These are phyloP conservation scores for Boletus sensibilis DNA, from an alignment of 768 basidiomycete species.

Conservation along the genomic window DNA sequence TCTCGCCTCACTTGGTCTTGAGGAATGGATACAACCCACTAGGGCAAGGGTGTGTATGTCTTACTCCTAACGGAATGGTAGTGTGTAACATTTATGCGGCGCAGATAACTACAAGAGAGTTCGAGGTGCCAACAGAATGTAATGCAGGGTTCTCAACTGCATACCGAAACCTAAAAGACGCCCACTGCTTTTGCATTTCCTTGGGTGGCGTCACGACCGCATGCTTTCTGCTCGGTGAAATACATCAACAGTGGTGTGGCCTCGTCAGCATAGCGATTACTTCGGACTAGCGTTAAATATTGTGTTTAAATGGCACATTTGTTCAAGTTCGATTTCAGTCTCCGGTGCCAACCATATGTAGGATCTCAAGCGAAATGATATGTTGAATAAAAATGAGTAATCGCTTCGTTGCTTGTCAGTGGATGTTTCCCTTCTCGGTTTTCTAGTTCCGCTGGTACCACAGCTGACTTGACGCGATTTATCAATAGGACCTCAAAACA, in stretches of 20 bases:
- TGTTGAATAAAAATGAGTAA: neutral
- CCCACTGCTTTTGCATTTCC: slow-evolving; percentile 14
- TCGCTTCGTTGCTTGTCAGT: neutral
- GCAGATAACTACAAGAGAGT: slow-evolving; percentile 17
- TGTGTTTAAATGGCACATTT: neutral
- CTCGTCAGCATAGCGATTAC: slow-evolving; percentile 20
- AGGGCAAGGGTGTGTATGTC: slow-evolving; percentile 9
- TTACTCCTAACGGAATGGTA: slow-evolving; percentile 4
- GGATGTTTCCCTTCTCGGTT: neutral
- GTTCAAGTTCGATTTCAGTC: neutral
- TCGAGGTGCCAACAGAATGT: slow-evolving; percentile 12
- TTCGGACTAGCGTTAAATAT: neutral
- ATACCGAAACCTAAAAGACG: slow-evolving; percentile 10
- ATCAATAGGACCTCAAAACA: neutral
- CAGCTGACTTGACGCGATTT: neutral
- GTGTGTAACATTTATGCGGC: slow-evolving; percentile 11
- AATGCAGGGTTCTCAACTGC: slow-evolving; percentile 6
- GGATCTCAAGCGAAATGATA: neutral
- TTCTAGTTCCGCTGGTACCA: neutral
- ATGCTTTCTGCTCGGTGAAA: slow-evolving; percentile 40
- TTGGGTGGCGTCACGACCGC: slow-evolving; percentile 26
- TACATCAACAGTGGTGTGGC: slow-evolving; percentile 23
- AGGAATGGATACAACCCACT: slow-evolving; percentile 18
- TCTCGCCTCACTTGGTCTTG: slow-evolving; percentile 35
- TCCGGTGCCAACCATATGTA: neutral